phyloP scores from a whole-genome alignment of 371 early-diverging fungal species.

The Massospora cicadina region DNA sequence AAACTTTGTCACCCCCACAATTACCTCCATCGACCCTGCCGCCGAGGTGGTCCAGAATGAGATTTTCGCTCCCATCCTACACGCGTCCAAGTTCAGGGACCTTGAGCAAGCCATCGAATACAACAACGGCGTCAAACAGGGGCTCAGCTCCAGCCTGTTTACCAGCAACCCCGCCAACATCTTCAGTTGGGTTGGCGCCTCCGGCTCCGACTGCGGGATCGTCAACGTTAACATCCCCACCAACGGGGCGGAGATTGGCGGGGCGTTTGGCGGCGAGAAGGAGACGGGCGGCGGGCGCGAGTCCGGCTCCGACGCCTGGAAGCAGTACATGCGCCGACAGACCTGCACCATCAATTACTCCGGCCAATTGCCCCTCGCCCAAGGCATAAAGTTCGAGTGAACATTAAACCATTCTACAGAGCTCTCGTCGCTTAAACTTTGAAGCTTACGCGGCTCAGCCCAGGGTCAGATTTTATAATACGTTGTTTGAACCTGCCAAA shows the following conservation, averaged over 20 bases:
- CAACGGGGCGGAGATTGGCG: conserved; percentile 95
- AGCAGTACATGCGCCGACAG: conserved; percentile 50
- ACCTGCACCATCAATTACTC: conserved; percentile 77
- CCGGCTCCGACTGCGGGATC: conserved; percentile 92
- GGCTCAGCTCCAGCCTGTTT: conserved; percentile 76
- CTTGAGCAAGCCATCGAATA: conserved; percentile 73
- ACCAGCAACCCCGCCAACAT: conserved; percentile 62
- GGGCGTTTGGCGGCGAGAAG: conserved; percentile 96
- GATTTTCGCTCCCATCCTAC: conserved; percentile 89
- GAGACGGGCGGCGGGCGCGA: conserved; percentile 95
- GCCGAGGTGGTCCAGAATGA: conserved; percentile 80
- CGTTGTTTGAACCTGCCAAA: too few relatives aligned
- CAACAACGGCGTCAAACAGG: conserved; percentile 87
- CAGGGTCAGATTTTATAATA: too few relatives aligned
- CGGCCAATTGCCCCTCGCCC: conserved; percentile 84
- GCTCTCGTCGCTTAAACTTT: too few relatives aligned
- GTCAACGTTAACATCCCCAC: conserved; percentile 96
- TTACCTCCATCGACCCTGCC: conserved; percentile 55
- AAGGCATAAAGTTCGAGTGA: conserved; percentile 92
- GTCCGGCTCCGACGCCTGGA: conserved; percentile 87
- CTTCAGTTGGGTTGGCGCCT: conserved; percentile 87
- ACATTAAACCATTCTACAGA: too few relatives aligned
- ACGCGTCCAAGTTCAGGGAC: conserved; percentile 62
- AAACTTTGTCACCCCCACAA: conserved; percentile 91
- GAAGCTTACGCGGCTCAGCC: too few relatives aligned